Evolutionary conservation across 75 land plant genomes (phyloP).

Genomic region (Selaginella tamariscina): DNA sequence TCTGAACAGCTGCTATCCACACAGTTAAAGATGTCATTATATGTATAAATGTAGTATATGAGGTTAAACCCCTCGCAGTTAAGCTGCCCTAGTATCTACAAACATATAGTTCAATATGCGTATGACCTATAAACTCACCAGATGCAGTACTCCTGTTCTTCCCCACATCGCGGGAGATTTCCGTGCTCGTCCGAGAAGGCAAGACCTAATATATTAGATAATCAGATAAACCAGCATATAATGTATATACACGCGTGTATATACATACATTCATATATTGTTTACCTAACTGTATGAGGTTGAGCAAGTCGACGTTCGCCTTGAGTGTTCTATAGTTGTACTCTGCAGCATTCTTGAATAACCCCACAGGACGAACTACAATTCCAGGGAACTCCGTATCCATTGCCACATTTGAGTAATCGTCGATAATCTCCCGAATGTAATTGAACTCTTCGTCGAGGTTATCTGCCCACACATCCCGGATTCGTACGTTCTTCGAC

Average conservation of each 20-base stretch:
- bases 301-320: constrained; percentile 8
- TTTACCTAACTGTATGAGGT: constrained; percentile 7
- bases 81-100: too few species aligned
- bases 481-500: too few species aligned
- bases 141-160: constrained; percentile 16
- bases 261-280: too few species aligned
- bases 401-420: not conserved
- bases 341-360: not conserved
- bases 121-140: too few species aligned
- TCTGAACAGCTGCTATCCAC: too few species aligned
- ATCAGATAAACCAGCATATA: too few species aligned
- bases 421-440: not conserved
- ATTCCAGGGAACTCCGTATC: not conserved
- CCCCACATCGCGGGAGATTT: not conserved
- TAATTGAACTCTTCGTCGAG: not conserved
- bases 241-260: too few species aligned
- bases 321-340: not conserved
- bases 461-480: not conserved
- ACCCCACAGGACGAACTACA: not conserved
- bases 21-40: too few species aligned
- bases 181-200: constrained; percentile 7
- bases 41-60: too few species aligned
- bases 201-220: too few species aligned
- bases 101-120: too few species aligned
- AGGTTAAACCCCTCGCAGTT: too few species aligned